Base-by-base conservation (phyloP, 2,329 filamentous ascomycete species). In the Amesomyces nigricolor region DNA sequence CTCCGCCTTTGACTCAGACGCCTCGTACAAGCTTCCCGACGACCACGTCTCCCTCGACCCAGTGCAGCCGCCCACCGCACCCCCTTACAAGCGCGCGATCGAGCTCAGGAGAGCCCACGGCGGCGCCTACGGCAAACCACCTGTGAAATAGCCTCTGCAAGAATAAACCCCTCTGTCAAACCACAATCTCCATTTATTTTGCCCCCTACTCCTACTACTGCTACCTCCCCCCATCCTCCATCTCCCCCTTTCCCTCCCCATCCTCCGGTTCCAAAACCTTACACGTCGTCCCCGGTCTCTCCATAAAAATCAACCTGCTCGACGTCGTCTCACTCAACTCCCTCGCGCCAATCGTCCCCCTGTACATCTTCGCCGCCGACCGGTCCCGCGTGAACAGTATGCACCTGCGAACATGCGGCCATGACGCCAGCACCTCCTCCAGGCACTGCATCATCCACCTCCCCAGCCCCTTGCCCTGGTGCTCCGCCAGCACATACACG, bases 1-100 rank as follows among this genome's bases (percentile, higher is more conserved):
- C 51, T 95, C 91, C 22, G 86, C 89, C 10, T 99, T 91, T 74
- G 94, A 99, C 74, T 91, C 92, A 0, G 94, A 99, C 76, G 92
- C 94, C 4, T 94, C 91, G 4, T 96, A 97, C 71, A 82, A 88
- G 62, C 77, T 99, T 16, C 91, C 94, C 0, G 87, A 91, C 58
- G 88, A 91, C 62, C 83, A 95, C 67, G 81, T 95, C 51, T 91
- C 87, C 63, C 79, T 97, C 47, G 91, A 96, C 68, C 94, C 94
- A 0, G 82, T 99, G 32, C 94, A 97, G 69, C 92, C 92, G 29
- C 94, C 94, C 0, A 99, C 94, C 37, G 94, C 94, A 9, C 94
- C 94, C 11, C 94, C 94, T 0, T 99, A 99, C 68, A 95, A 91
- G 70, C 83, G 87, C 54, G 94, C 94, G 11, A 74, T 99, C 58